Evolutionary conservation across 129 eudicot genomes (phyloP).

Genomic region (Logfia minima): DNA sequence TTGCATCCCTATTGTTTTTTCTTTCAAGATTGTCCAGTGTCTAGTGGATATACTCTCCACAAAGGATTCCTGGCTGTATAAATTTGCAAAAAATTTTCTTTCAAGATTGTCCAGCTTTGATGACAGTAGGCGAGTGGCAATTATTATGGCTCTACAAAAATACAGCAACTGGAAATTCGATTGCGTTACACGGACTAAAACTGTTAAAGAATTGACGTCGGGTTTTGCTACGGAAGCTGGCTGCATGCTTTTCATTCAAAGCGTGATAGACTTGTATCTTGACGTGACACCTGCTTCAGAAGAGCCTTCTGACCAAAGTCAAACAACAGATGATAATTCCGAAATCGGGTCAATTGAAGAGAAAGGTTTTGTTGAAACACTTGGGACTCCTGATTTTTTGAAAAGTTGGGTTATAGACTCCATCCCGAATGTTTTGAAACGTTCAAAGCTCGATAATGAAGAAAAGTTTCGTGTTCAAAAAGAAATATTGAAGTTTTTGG

Average conservation of each 20-base stretch:
- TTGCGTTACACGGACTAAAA: slow-evolving; percentile 71
- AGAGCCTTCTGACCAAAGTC: slow-evolving; percentile 97
- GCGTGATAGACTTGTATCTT: slow-evolving; percentile 72
- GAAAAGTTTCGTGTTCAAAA: slow-evolving; percentile 69
- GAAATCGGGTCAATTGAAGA: slow-evolving; percentile 88
- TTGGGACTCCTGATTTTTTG: slow-evolving; percentile 59
- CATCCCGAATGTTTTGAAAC: slow-evolving; percentile 63
- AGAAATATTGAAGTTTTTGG: slow-evolving; percentile 83
- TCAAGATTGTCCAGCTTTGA: slow-evolving; percentile 59
- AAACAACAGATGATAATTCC: slow-evolving; percentile 89
- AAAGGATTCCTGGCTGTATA: slow-evolving; percentile 80
- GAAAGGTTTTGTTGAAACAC: slow-evolving; percentile 50
- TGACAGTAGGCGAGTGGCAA: slow-evolving; percentile 72
- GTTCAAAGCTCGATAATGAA: slow-evolving; percentile 67
- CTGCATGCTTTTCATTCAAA: slow-evolving; percentile 70
- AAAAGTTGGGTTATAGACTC: slow-evolving; percentile 92
- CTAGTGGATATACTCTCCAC: slow-evolving; percentile 80
- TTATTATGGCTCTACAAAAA: slow-evolving; percentile 78
- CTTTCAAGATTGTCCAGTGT: slow-evolving; percentile 80
- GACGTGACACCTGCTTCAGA: slow-evolving; percentile 72
- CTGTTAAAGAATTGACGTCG: slow-evolving; percentile 73
- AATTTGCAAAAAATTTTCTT: slow-evolving; percentile 64
- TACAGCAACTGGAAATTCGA: slow-evolving; percentile 88
- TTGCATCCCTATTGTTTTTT: slow-evolving; percentile 57
- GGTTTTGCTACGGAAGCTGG: slow-evolving; percentile 78